A percentile compares a stretch with the other conserved stretches of the same genome.
phyloP scores from a whole-genome alignment of 2,329 filamentous ascomycete genomes.

The Exophiala bonariae region DNA sequence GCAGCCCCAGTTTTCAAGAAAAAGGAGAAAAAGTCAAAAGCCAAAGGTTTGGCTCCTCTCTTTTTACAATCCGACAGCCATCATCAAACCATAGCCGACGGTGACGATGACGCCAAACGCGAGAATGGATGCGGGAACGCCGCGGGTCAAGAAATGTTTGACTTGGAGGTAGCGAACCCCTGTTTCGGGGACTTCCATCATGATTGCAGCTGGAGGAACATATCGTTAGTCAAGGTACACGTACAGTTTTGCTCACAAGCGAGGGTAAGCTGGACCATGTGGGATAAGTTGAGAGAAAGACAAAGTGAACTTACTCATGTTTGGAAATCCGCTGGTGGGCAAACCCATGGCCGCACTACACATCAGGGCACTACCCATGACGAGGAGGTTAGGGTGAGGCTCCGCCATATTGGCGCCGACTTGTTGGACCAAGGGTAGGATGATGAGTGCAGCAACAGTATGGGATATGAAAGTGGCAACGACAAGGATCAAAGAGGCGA shows the following conservation, averaged over 20 bases:
- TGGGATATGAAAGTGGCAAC: constrained; percentile 98
- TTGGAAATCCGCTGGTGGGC: constrained; percentile 94
- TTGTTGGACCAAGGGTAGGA: constrained; percentile 83
- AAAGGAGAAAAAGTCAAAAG: too few species aligned
- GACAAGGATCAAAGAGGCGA: constrained; percentile 79
- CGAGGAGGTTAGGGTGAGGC: constrained; percentile 88
- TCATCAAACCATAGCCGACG: constrained; percentile 88
- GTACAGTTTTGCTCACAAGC: too few species aligned
- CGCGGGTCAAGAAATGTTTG: constrained; percentile 91
- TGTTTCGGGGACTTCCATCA: constrained; percentile 94
- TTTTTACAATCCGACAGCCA: constrained; percentile 63
- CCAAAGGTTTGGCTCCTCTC: too few species aligned
- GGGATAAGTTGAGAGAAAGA: constrained; percentile 10
- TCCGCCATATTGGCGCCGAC: constrained; percentile 83
- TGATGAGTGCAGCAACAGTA: constrained; percentile 92
- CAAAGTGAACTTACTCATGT: constrained; percentile 80
- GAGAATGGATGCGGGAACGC: constrained; percentile 81
- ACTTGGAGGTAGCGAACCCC: constrained; percentile 90
- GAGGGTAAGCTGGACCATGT: too few species aligned
- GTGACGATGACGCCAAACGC: constrained; percentile 81
- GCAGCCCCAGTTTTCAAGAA: too few species aligned
- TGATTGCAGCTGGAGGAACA: constrained; percentile 74
- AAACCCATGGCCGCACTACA: constrained; percentile 96
- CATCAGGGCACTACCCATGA: constrained; percentile 95
- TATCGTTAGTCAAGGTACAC: constrained; percentile 1